Conservation (phyloP, 371 early-diverging fungal genomes). For the Lichtheimia ornata region DNA sequence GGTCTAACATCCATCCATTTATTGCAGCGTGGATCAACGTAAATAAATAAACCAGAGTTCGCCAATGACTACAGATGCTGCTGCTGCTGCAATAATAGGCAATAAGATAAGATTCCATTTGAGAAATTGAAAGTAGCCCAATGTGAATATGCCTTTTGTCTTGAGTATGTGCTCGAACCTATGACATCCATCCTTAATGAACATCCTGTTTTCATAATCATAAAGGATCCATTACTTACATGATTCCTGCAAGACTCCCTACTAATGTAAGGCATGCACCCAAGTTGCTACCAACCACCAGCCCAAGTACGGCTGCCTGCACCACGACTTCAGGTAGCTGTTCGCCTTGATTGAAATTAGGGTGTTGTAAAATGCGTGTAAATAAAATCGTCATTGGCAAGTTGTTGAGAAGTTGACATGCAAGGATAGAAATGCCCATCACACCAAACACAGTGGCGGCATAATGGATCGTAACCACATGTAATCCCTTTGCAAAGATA, state of each 20-base stretch:
- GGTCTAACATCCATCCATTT: too few species aligned
- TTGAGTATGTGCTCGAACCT: constrained; percentile 65
- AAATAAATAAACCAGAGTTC: constrained; percentile 43
- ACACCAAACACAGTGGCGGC: constrained; percentile 65
- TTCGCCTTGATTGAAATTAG: constrained; percentile 51
- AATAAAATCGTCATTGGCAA: constrained; percentile 86
- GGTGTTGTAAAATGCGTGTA: constrained; percentile 69
- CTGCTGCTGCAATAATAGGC: constrained; percentile 54
- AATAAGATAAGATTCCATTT: constrained; percentile 65
- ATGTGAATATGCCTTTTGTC: constrained; percentile 51
- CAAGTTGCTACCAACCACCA: constrained; percentile 79
- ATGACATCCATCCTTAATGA: not conserved
- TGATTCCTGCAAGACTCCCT: constrained; percentile 81
- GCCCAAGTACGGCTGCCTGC: constrained; percentile 66
- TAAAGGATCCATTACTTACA: constrained; percentile 45
- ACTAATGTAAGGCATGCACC: constrained; percentile 78
- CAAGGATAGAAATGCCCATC: constrained; percentile 62
- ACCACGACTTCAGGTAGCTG: constrained; percentile 37
- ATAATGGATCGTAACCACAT: constrained; percentile 55
- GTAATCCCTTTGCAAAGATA: constrained; percentile 63
- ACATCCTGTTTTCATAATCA: not conserved
- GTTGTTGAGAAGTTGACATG: constrained; percentile 81
- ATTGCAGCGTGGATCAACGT: not conserved
- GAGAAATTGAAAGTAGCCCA: constrained; percentile 62
- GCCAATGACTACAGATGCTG: constrained; percentile 48